Conservation (phyloP, 352 stramenopile species). For the Globisporangium abappressorium region DNA sequence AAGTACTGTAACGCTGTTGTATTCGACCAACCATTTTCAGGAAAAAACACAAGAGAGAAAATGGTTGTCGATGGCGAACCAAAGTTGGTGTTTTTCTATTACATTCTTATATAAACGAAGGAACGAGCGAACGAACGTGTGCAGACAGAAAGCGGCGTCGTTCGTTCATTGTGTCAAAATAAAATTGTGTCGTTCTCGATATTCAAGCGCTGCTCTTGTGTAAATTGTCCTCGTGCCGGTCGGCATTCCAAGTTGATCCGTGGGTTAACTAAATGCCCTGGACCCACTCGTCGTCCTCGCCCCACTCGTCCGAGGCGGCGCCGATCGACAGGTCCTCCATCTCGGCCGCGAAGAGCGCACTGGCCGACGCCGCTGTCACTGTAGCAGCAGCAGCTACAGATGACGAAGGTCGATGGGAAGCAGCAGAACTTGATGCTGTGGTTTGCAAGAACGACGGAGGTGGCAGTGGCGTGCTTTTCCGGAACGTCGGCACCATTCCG, state of each 20-base stretch:
- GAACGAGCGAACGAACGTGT: neutral
- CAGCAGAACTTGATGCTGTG: slow-evolving; percentile 7
- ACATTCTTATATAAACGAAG: neutral
- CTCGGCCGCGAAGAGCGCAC: slow-evolving; percentile 59
- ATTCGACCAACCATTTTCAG: neutral
- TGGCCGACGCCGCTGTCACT: slow-evolving; percentile 30
- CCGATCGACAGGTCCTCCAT: slow-evolving; percentile 55
- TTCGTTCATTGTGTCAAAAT: slow-evolving; percentile 2
- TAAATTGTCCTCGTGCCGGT: neutral
- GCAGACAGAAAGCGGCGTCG: neutral
- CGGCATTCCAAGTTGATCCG: neutral
- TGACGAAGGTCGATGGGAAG: slow-evolving; percentile 25
- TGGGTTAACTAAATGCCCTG: slow-evolving; percentile 47
- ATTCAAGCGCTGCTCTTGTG: neutral
- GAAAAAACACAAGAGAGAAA: neutral
- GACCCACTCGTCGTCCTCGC: slow-evolving; percentile 82
- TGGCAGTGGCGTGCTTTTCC: slow-evolving; percentile 49
- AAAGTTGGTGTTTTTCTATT: neutral
- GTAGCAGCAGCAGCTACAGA: slow-evolving; percentile 1
- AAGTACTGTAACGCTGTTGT: neutral
- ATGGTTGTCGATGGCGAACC: neutral
- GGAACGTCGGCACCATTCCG: slow-evolving; percentile 77
- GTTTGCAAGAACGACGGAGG: slow-evolving; percentile 20
- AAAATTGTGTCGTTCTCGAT: neutral
- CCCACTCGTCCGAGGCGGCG: slow-evolving; percentile 54